A percentile compares a stretch with the other conserved stretches of the same genome.
These are phyloP conservation scores for Pichia sp. DNA, from an alignment of 1,139 yeast genomes.

Conservation along the genomic window DNA sequence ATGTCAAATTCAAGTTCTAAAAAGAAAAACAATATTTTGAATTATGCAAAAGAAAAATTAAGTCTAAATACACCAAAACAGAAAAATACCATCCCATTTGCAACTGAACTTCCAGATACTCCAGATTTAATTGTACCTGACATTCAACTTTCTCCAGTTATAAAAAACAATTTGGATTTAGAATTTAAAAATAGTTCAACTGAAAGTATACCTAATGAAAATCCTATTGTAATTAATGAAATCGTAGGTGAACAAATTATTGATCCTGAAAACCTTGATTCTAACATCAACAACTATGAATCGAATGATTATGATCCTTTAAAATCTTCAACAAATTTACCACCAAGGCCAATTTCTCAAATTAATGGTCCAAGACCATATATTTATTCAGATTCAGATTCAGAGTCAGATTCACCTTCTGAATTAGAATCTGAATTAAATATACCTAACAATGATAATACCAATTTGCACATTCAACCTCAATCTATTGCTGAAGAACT, in stretches of 20 bases:
- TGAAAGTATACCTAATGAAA: not conserved
- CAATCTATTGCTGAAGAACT: not conserved
- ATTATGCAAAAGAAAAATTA: constrained; percentile 7
- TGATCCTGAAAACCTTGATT: not conserved
- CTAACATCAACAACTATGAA: not conserved
- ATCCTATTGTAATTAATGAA: not conserved
- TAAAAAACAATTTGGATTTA: not conserved
- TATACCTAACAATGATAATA: too few relatives aligned
- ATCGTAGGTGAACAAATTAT: not conserved
- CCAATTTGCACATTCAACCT: too few relatives aligned
- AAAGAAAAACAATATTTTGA: constrained; percentile 3
- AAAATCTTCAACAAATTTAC: constrained; percentile 5
- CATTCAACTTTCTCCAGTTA: not conserved
- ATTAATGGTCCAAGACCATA: constrained; percentile 11
- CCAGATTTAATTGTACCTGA: constrained; percentile 4
- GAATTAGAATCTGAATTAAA: not conserved
- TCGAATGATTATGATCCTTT: not conserved
- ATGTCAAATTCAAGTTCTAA: too few relatives aligned
- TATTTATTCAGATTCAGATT: constrained; percentile 3
- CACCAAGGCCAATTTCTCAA: constrained; percentile 6
- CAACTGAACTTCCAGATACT: not conserved
- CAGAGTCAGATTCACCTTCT: not conserved
- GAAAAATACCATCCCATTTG: not conserved
- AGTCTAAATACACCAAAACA: not conserved
- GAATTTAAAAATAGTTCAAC: not conserved